Base-by-base conservation (phyloP, 164 flowering plant genomes). In the Vitis labrusca region DNA sequence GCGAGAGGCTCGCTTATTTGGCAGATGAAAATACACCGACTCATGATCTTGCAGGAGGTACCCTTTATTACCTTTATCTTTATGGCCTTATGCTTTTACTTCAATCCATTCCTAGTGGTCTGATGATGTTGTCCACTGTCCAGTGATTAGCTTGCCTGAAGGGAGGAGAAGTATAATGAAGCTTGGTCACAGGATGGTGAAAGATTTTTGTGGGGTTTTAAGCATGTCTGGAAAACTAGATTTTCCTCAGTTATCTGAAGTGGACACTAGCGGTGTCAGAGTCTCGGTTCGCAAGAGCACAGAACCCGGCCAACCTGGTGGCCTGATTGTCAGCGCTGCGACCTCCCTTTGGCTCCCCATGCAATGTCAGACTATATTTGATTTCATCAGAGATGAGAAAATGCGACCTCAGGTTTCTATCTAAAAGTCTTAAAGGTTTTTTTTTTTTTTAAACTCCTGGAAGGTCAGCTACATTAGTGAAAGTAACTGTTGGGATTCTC, bases 161-260 rank as follows among this genome's bases (percentile, higher is more conserved):
- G 85, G 88, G 0, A 77, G 63, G 59, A 79, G 68, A 65, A 77
- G 79, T 67, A 49, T 78, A 11, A 78, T 80, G 80, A 66, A 80
- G 49, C 84, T 85, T 7, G 70, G 76, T 1, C 86, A 85, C 9
- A 78, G 89, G 64, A 83, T 85, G 86, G 75, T 81, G 52, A 83
- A 77, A 59, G 63, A 49, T 47, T 83, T 83, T 30, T 74, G 85
- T 68, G 65, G 54, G 37, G 71, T 53, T 14, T 59, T 82, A 68
- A 72, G 67, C 77, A 72, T 66, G 76, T 56, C 82, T 8, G 70
- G 63, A 0, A 74, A 77, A 17, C 14, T 70, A 11, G 80, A 76
- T 19, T 72, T 65, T 15, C 64, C 77, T 53, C 71, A 70, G 3
- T 9, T 61, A n/a, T 65, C 77, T 3, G 80, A 74, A 27, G 53